Evolutionary conservation across 2,329 filamentous ascomycete genomes (phyloP).

Genomic region (Colletotrichum spinosum): DNA sequence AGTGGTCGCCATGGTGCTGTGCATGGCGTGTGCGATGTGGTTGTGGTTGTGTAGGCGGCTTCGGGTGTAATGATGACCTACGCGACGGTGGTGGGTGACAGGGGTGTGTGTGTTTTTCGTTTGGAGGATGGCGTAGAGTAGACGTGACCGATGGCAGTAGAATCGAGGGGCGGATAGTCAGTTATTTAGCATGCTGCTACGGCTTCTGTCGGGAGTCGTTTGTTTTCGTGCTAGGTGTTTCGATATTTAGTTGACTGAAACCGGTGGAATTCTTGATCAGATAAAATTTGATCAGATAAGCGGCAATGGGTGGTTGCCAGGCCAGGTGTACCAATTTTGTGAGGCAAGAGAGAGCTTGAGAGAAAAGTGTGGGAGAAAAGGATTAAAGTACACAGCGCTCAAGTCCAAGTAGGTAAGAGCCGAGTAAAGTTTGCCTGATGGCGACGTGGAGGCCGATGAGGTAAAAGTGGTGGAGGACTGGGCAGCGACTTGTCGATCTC

Average conservation of each 20-base stretch:
- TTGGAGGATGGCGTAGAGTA: conserved; percentile 27
- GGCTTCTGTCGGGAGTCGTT: neutral
- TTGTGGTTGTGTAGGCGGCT: conserved; percentile 8
- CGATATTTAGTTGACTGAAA: conserved; percentile 20
- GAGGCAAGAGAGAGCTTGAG: neutral
- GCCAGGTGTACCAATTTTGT: neutral
- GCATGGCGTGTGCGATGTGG: conserved; percentile 27
- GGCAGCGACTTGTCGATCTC: conserved; percentile 16
- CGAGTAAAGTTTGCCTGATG: conserved; percentile 12
- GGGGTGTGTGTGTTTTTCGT: conserved; percentile 11
- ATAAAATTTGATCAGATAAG: conserved; percentile 37
- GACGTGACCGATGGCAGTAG: conserved; percentile 15
- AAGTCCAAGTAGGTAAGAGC: neutral
- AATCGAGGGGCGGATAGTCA: conserved; percentile 32
- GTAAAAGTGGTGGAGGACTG: conserved; percentile 14
- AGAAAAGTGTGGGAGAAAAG: neutral
- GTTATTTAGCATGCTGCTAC: conserved; percentile 27
- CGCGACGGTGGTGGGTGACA: conserved; percentile 16
- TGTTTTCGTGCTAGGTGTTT: conserved; percentile 16
- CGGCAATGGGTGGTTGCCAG: conserved; percentile 7
- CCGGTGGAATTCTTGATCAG: conserved; percentile 32
- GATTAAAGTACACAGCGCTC: neutral
- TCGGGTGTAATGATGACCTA: conserved; percentile 11
- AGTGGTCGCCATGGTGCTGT: conserved; percentile 47
- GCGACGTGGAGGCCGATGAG: conserved; percentile 24